Evolutionary conservation across 306 rosid genomes (phyloP).

Genomic region (Quillaja saponaria): DNA sequence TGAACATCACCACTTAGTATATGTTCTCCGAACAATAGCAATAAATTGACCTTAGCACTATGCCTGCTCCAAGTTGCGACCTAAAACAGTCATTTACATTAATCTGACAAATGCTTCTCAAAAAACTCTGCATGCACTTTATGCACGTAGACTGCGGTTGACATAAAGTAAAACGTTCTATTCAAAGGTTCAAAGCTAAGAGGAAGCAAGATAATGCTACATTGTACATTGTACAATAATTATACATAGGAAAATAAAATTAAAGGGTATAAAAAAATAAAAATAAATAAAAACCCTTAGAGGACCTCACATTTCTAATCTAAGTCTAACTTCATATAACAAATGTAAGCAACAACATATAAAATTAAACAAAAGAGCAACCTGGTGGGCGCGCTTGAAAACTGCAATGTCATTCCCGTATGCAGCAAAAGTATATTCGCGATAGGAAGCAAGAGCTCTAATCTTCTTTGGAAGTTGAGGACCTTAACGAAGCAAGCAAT

Average conservation of each 20-base stretch:
- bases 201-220: too few relatives aligned
- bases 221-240: too few relatives aligned
- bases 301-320: not conserved
- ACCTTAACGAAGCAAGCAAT: conserved; percentile 43
- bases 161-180: too few relatives aligned
- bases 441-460: conserved; percentile 80
- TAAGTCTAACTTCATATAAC: not conserved
- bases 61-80: conserved; percentile 81
- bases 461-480: conserved; percentile 87
- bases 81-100: conserved; percentile 32
- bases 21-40: conserved; percentile 80
- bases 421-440: conserved; percentile 80
- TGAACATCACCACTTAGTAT: conserved; percentile 64
- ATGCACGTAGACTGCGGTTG: too few relatives aligned
- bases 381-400: conserved; percentile 86
- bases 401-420: conserved; percentile 67
- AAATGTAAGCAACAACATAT: not conserved
- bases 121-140: conserved; percentile 1
- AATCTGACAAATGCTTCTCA: not conserved
- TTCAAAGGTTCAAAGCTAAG: too few relatives aligned
- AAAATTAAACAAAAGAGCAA: conserved; percentile 3
- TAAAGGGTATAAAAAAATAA: too few relatives aligned
- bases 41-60: conserved; percentile 59
- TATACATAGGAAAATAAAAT: not conserved
- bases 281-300: not conserved